Conservation (phyloP, 768 basidiomycete genomes). For the Omphalotus guepiniiformis region DNA sequence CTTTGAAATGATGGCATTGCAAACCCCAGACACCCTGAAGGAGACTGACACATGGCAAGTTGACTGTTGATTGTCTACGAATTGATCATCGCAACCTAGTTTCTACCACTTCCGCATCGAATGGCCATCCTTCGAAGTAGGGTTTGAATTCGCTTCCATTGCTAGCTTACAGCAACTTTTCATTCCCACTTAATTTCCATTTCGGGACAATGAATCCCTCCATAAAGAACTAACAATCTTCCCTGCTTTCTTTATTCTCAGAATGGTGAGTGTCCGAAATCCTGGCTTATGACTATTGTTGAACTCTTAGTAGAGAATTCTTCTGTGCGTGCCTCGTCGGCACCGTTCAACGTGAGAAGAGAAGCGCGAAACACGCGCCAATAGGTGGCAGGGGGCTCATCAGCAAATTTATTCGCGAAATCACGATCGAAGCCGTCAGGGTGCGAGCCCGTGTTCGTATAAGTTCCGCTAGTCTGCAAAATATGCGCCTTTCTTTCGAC, state of each 20-base stretch:
- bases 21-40: constrained; percentile 24
- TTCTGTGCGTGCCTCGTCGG: not conserved
- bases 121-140: too few species aligned
- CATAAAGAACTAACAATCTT: too few species aligned
- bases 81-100: too few species aligned
- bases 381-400: constrained; percentile 14
- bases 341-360: constrained; percentile 7
- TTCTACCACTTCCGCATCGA: too few species aligned
- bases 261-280: not conserved
- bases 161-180: too few species aligned
- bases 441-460: constrained; percentile 42
- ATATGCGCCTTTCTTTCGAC: constrained; percentile 36
- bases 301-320: not conserved
- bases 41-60: constrained; percentile 5
- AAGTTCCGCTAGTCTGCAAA: constrained; percentile 55
- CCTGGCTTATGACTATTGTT: not conserved
- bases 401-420: constrained; percentile 14
- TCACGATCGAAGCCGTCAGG: constrained; percentile 47
- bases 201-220: too few species aligned
- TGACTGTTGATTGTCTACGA: too few species aligned
- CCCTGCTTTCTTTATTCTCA: too few species aligned
- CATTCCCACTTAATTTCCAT: too few species aligned
- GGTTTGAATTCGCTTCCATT: too few species aligned
- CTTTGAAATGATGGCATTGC: constrained; percentile 10
- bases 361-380: constrained; percentile 9